Base-by-base conservation (phyloP, 2,329 filamentous ascomycete genomes). In the Bipolaris cookei region DNA sequence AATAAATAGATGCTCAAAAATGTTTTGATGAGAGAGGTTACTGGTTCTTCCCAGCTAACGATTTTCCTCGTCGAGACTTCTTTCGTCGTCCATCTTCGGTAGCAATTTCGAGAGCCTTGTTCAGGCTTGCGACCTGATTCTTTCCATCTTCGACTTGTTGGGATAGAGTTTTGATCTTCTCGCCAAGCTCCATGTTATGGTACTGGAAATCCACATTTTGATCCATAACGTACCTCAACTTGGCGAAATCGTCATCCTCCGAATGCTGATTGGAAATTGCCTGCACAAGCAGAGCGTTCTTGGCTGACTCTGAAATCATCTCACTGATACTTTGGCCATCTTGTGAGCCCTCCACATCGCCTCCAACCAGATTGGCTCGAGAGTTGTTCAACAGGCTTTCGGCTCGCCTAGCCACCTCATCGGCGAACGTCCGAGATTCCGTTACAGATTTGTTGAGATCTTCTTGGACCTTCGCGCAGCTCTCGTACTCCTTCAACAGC, bases 221-320 rank as follows among this genome's bases (percentile, higher is more conserved):
- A 35, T 62, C 49, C 16, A 51, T 59, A 35, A 56, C 20, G 13
- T 59, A 45, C 21, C 47, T 54, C 11, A 56, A 28, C 30, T 48
- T 38, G 10, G 39, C 34, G 25, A 48, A 41, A 42, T 35, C 7
- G 3, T 54, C 18, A 11, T 56, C 56, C 42, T 47, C 39, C 16
- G 30, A 16, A 41, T 59, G 14, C 30, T 49, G 8, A 46, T 21
- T 18, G 16, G 49, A 51, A 21, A 56, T 48, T 4, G 51, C 41
- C 35, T 42, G 1, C 45, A 54, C 20, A 37, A 62, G 53, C 16
- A 59, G 46, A n/a, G 51, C 53, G 18, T 62, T 64, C 32, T 55
- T 58, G 7, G 61, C 59, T 32, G n/a, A 64, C 51, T 64, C 46
- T 38, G 59, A 16, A 16, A 64, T 53, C 21, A 64, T 53, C 23